phyloP scores from a whole-genome alignment of 2,329 filamentous ascomycete genomes.

The Xenoacremonium recifei region DNA sequence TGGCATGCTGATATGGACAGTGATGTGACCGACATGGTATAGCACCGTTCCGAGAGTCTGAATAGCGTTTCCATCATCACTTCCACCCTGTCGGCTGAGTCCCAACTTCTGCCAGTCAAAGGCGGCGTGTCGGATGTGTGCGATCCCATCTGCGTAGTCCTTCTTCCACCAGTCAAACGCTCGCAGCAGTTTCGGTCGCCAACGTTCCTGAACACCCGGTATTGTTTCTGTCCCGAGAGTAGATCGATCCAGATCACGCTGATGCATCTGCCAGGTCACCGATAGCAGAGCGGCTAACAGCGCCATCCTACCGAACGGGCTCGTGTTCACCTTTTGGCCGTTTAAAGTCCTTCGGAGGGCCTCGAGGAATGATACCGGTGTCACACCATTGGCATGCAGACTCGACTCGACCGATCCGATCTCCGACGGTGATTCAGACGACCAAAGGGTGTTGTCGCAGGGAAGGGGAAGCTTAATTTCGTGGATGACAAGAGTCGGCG shows the following conservation, averaged over 20 bases:
- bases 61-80: slow-evolving; percentile 26
- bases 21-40: slow-evolving; percentile 27
- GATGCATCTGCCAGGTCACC: slow-evolving; percentile 29
- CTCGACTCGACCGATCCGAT: slow-evolving; percentile 28
- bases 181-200: slow-evolving; percentile 24
- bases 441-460: slow-evolving; percentile 28
- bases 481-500: slow-evolving; percentile 26
- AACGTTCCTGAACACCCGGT: slow-evolving; percentile 25
- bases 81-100: slow-evolving; percentile 22
- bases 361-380: slow-evolving; percentile 26
- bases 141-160: slow-evolving; percentile 26
- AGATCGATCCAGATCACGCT: slow-evolving; percentile 24
- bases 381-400: slow-evolving; percentile 26
- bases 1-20: slow-evolving; percentile 28
- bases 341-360: slow-evolving; percentile 25
- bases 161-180: slow-evolving; percentile 30
- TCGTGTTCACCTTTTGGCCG: slow-evolving; percentile 25
- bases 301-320: slow-evolving; percentile 26
- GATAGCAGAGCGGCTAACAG: slow-evolving; percentile 22
- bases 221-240: slow-evolving; percentile 24
- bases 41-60: slow-evolving; percentile 25
- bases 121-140: slow-evolving; percentile 25
- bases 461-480: slow-evolving; percentile 28
- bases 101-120: slow-evolving; percentile 28
- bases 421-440: slow-evolving; percentile 26